phyloP scores from a whole-genome alignment of 495 filamentous ascomycete species.

The Eremomyces bilateralis region DNA sequence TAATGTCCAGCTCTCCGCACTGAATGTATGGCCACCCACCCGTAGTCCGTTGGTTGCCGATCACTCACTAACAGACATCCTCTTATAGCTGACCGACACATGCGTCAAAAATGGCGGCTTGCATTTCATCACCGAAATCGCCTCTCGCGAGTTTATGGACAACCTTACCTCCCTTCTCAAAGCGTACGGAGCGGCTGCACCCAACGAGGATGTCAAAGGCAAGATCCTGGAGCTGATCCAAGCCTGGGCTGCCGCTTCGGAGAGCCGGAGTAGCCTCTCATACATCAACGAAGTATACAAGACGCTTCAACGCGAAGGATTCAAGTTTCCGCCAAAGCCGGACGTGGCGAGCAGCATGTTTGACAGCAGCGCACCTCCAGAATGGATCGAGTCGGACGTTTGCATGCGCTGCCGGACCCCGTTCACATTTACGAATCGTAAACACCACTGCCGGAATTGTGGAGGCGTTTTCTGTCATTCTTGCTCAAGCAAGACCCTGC shows the following conservation, averaged over 20 bases:
- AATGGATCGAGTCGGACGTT: conserved; percentile 95
- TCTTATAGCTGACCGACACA: conserved; percentile 70
- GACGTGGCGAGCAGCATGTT: conserved; percentile 84
- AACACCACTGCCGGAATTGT: conserved; percentile 95
- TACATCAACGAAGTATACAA: conserved; percentile 80
- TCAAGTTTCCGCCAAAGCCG: conserved; percentile 70
- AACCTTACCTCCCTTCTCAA: conserved; percentile 80
- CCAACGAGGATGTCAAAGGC: conserved; percentile 64
- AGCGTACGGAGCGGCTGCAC: conserved; percentile 45
- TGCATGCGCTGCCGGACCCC: conserved; percentile 93
- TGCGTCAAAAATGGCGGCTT: conserved; percentile 95
- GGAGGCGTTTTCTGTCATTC: conserved; percentile 89
- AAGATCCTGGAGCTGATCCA: conserved; percentile 91
- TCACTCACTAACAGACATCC: conserved; percentile 5
- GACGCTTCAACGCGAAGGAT: conserved; percentile 62
- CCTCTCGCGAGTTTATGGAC: conserved; percentile 95
- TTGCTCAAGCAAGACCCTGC: conserved; percentile 74
- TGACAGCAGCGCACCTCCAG: conserved; percentile 86
- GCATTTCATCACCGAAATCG: conserved; percentile 91
- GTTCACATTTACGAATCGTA: conserved; percentile 94
- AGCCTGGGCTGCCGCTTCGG: conserved; percentile 75
- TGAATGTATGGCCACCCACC: conserved; percentile 48
- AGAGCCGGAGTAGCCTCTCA: conserved; percentile 59
- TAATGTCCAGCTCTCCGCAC: conserved; percentile 77
- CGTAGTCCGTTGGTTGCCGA: neutral